A percentile compares a stretch with the other conserved stretches of the same genome.
These are phyloP conservation scores for Podaxis sp. DNA, from an alignment of 768 basidiomycete species.

Conservation along the genomic window DNA sequence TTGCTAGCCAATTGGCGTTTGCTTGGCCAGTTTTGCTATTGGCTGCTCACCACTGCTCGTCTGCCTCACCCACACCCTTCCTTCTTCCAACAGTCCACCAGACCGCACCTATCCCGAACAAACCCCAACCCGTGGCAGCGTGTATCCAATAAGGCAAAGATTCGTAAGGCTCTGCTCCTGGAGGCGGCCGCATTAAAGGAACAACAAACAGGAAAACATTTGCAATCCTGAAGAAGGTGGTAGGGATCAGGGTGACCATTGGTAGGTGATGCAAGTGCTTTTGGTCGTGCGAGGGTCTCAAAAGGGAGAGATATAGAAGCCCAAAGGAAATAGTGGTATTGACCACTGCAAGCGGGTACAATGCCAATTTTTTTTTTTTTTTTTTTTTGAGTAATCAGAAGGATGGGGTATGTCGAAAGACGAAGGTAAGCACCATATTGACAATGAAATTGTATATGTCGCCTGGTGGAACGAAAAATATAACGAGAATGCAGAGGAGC, in stretches of 20 bases:
- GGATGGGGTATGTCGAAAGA: not conserved
- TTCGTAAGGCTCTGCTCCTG: slow-evolving; percentile 45
- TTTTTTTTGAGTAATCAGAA: not conserved
- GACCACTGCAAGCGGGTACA: slow-evolving; percentile 43
- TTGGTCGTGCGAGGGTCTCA: not conserved
- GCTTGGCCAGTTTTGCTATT: too few species aligned
- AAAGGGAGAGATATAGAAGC: slow-evolving; percentile 31
- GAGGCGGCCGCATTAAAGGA: slow-evolving; percentile 51
- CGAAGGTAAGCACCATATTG: slow-evolving; percentile 37
- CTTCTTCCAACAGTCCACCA: slow-evolving; percentile 29
- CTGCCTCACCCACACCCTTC: not conserved
- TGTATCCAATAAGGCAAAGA: slow-evolving; percentile 57
- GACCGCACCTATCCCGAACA: slow-evolving; percentile 36
- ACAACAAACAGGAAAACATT: slow-evolving; percentile 59
- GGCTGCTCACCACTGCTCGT: too few species aligned
- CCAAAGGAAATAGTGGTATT: slow-evolving; percentile 48
- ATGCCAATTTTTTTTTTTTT: too few species aligned
- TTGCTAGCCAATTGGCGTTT: too few species aligned
- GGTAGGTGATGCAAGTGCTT: slow-evolving; percentile 4
- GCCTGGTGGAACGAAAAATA: slow-evolving; percentile 45
- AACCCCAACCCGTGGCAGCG: slow-evolving; percentile 36
- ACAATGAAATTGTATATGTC: slow-evolving; percentile 61
- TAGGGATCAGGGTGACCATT: not conserved
- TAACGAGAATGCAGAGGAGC: slow-evolving; percentile 26
- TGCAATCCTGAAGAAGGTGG: slow-evolving; percentile 50